Conservation (phyloP, 2,329 filamentous ascomycete genomes). For the Cordyceps cicadae region DNA sequence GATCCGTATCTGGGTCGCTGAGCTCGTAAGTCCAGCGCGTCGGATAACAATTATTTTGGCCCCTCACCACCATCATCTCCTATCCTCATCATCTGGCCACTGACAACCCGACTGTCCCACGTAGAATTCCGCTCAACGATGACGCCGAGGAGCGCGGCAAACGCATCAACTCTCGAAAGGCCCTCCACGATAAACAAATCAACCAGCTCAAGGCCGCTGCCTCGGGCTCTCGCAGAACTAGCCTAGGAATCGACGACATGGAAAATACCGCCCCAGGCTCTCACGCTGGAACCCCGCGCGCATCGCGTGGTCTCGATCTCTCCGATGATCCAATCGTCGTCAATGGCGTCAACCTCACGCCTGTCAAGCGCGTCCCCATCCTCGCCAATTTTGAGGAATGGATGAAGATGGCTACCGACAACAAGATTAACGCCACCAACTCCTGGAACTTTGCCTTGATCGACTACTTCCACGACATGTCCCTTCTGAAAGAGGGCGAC, state of each 20-base stretch:
- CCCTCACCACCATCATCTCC: constrained; percentile 13
- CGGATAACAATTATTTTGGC: constrained; percentile 15
- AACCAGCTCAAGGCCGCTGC: constrained; percentile 69
- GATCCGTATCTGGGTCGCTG: constrained; percentile 37
- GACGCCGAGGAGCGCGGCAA: constrained; percentile 87
- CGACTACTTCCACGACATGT: constrained; percentile 99
- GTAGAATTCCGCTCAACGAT: constrained; percentile 89
- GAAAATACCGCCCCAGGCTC: constrained; percentile 49
- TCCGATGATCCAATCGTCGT: constrained; percentile 56
- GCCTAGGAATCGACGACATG: constrained; percentile 49
- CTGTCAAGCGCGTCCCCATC: constrained; percentile 92
- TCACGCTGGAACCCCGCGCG: constrained; percentile 45
- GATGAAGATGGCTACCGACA: constrained; percentile 99
- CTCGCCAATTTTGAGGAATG: constrained; percentile 98
- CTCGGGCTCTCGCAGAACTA: constrained; percentile 60
- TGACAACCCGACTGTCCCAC: background rate
- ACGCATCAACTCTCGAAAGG: constrained; percentile 78
- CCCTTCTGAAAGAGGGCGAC: constrained; percentile 87
- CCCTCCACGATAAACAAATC: constrained; percentile 81
- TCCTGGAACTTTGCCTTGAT: constrained; percentile 99
- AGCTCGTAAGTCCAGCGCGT: constrained; percentile 9
- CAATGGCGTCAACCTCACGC: constrained; percentile 71
- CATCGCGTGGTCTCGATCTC: constrained; percentile 29
- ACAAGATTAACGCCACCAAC: constrained; percentile 96
- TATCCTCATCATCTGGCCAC: background rate